Conservation (phyloP, 345 rosid species). For the Eucalyptus sp. region DNA sequence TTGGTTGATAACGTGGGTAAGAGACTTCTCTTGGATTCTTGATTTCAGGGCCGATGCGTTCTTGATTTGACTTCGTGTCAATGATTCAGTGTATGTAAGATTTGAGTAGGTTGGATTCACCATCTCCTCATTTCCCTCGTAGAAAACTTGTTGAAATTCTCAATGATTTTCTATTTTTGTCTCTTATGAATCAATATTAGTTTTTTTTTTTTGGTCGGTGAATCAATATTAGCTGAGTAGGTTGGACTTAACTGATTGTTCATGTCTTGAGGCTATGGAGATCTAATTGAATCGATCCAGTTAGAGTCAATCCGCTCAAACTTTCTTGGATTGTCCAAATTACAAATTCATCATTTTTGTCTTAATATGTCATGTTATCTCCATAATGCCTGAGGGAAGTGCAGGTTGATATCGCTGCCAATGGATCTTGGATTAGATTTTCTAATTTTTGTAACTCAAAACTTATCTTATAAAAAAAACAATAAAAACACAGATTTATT, state of each 20-base stretch:
- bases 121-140: too few relatives aligned
- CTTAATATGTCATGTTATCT: not conserved
- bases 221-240: not conserved
- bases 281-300: not conserved
- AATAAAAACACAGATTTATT: too few relatives aligned
- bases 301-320: not conserved
- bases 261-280: not conserved
- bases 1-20: not conserved
- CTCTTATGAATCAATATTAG: not conserved
- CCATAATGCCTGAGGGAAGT: not conserved
- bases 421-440: accelerated
- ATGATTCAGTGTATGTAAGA: accelerated
- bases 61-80: not conserved
- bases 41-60: not conserved
- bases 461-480: too few relatives aligned
- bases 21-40: not conserved
- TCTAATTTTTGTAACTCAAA: too few relatives aligned
- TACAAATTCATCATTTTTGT: not conserved
- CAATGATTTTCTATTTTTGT: not conserved
- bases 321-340: not conserved
- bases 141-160: not conserved
- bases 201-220: too few relatives aligned
- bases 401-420: too few relatives aligned
- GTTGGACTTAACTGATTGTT: not conserved
- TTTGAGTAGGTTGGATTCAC: not conserved